Conservation (phyloP, 2,329 filamentous ascomycete species). For the Pseudogymnoascus destructans region DNA sequence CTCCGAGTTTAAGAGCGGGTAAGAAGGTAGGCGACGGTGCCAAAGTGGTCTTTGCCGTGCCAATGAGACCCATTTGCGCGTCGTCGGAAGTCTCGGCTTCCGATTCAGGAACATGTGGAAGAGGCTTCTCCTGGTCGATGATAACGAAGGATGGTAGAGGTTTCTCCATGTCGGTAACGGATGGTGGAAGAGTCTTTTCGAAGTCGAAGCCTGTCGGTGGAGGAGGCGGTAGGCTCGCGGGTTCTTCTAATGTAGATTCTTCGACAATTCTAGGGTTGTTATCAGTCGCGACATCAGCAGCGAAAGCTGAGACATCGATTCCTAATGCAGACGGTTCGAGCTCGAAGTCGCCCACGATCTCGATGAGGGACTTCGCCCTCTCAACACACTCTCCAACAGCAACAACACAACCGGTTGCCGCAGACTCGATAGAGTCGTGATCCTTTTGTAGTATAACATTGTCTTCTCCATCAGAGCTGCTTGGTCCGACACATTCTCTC, state of each 20-base stretch:
- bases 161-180: not conserved
- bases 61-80: conserved; percentile 4
- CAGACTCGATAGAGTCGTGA: conserved; percentile 59
- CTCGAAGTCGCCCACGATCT: conserved; percentile 84
- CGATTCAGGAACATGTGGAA: conserved; percentile 46
- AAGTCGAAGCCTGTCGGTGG: conserved; percentile 24
- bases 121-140: conserved; percentile 48
- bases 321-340: conserved; percentile 45
- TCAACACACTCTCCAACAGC: conserved; percentile 84
- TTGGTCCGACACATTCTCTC: conserved; percentile 60
- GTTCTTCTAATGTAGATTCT: conserved; percentile 18
- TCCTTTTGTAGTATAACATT: conserved; percentile 71
- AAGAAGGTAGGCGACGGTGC: conserved; percentile 1
- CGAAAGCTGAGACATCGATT: conserved; percentile 34
- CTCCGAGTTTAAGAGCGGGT: not conserved
- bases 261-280: not conserved
- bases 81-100: not conserved
- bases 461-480: conserved; percentile 54
- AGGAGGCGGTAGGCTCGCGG: conserved; percentile 30
- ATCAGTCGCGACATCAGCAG: conserved; percentile 2
- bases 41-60: conserved; percentile 3
- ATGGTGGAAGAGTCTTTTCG: not conserved
- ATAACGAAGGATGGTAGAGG: conserved; percentile 26
- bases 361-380: conserved; percentile 73
- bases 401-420: conserved; percentile 77